Conservation (phyloP, 169 alveolate species). For the Plasmodium falciparum region DNA sequence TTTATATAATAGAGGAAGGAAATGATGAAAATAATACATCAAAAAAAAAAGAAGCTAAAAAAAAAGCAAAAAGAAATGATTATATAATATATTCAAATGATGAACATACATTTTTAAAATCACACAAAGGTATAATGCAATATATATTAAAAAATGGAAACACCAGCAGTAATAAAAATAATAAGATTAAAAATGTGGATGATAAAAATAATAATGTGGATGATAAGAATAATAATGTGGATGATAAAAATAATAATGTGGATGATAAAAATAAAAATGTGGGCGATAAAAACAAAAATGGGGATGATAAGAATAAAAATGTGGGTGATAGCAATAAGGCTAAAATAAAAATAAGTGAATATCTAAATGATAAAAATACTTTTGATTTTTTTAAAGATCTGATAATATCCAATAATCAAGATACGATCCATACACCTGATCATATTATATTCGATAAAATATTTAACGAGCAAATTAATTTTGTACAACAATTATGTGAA, state of each 20-base stretch:
- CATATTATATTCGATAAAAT: constrained; percentile 60
- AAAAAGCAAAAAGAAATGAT: constrained; percentile 10
- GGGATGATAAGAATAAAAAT: too few species aligned
- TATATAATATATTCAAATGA: constrained; percentile 56
- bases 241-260: constrained; percentile 5
- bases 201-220: too few species aligned
- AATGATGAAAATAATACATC: background rate
- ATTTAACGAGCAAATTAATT: constrained; percentile 69
- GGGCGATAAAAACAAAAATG: too few species aligned
- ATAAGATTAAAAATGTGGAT: background rate
- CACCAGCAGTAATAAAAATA: background rate
- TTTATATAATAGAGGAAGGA: constrained; percentile 43
- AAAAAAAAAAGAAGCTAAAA: background rate
- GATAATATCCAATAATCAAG: constrained; percentile 48
- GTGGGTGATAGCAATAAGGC: background rate
- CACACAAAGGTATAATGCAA: constrained; percentile 62
- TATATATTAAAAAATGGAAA: constrained; percentile 20
- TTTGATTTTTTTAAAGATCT: constrained; percentile 53
- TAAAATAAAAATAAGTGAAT: constrained; percentile 14
- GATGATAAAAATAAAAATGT: background rate
- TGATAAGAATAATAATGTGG: background rate
- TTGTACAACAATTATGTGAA: constrained; percentile 61
- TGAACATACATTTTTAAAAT: constrained; percentile 28
- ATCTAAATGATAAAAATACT: background rate
- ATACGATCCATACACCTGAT: background rate